Percentiles rank a stretch among this genome's conserved stretches.
Evolutionary conservation across 179 eudicot genomes (phyloP).

Genomic region (Carnegiea gigantea): DNA sequence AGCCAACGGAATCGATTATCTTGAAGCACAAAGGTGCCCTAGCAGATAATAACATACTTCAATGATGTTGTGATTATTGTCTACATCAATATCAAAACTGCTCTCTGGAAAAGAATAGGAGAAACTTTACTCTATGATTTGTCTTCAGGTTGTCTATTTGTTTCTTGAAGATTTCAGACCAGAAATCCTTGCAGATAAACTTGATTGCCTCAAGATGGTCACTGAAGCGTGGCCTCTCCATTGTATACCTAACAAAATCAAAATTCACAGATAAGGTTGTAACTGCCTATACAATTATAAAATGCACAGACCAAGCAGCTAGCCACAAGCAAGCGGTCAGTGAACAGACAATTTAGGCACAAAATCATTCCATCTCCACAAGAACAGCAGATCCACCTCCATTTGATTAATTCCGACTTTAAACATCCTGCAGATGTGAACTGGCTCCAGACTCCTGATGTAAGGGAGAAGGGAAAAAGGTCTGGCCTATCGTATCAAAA

Average conservation of each 20-base stretch:
- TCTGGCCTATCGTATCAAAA: not conserved
- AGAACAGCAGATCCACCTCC: not conserved
- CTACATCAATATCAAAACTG: not conserved
- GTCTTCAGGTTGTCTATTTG: constrained; percentile 97
- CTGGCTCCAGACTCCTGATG: no score
- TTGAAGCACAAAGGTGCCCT: constrained; percentile 99
- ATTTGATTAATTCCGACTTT: not conserved
- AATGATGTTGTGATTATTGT: not conserved
- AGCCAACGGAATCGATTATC: constrained; percentile 94
- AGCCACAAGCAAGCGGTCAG: not conserved
- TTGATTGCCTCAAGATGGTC: constrained; percentile 98
- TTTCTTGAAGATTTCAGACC: constrained; percentile 97
- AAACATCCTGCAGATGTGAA: not conserved
- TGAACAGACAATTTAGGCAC: not conserved
- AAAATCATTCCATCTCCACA: not conserved
- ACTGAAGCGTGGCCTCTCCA: constrained; percentile 90
- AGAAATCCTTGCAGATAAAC: constrained; percentile 96
- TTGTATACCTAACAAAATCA: constrained; percentile 63
- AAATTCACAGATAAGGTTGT: constrained; percentile 10
- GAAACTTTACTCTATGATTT: constrained; percentile 71
- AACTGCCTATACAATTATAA: not conserved
- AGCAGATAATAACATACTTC: constrained; percentile 17
- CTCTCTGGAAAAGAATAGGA: not conserved
- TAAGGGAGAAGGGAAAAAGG: no score
- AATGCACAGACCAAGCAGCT: not conserved